Evolutionary conservation across 1,139 yeast species (phyloP), one percentile per base, ranked within the genome.

Genomic region (Starmera stellimalicola): DNA sequence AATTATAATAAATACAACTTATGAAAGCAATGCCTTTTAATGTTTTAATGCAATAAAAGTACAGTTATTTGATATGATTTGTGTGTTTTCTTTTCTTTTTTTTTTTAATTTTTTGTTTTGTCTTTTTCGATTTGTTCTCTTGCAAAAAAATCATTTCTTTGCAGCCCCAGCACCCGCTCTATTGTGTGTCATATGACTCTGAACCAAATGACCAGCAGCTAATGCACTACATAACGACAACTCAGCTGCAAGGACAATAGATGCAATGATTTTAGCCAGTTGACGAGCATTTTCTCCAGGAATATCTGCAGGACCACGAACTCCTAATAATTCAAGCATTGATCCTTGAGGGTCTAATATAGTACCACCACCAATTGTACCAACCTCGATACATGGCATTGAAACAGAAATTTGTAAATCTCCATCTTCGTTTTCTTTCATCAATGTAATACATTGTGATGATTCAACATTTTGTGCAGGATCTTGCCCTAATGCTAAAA

Each of bases 361-460:
- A 8, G 99, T 93, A 55, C 99, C 98, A 41, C 99, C 98, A 41
- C 99, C 99, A 58, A 93, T 88, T 4, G 99, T 91, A 42, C 99
- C 99, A 30, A 91, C 98, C 63, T 93, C 99, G 48, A 93, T 87
- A 18, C 94, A 85, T 19, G 99, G 99, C 99, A 93, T 93, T 6
- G 96, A 83, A 16, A 91, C 98, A 4, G 95, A 83, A 34, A 93
- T 81, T 44, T 74, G 79, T 51, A 93, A 71, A 53, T 87, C 88
- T 17, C 95, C 98, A 27, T 67, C 66, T 24, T 63, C 65, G 32
- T 72, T 70, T 52, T 83, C 85, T 52, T 80, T 79, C 94, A 93
- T 87, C 46, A 91, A 67, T 2, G 98, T 91, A 44, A 93, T 88
- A 77, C 98, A 93, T 63, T 88, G 91, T 24, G 96, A 85, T 39